phyloP scores from a whole-genome alignment of 225 moss, liverwort and hornwort species.

The Physcomitrium patens region DNA sequence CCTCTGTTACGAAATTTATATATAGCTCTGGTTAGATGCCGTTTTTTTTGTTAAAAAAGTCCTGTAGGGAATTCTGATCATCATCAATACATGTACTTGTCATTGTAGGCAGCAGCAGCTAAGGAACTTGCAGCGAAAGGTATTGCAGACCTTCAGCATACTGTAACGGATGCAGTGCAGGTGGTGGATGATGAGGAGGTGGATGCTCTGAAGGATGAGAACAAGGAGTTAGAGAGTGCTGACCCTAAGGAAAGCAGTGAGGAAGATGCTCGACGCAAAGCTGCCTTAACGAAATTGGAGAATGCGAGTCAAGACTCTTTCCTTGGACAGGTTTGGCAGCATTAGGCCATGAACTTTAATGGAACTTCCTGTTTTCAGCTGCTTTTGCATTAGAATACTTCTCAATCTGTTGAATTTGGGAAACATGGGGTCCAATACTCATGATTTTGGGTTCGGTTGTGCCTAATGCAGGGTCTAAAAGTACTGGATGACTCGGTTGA shows the following conservation, averaged over 20 bases:
- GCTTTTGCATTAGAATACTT: constrained; percentile 12
- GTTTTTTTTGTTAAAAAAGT: too few species aligned
- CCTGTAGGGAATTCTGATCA: background rate
- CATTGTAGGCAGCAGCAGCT: constrained; percentile 75
- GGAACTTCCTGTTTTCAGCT: constrained; percentile 25
- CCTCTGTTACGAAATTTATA: background rate
- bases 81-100: constrained; percentile 5
- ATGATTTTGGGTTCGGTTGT: constrained; percentile 27
- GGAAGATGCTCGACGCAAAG: constrained; percentile 72
- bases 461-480: constrained; percentile 74
- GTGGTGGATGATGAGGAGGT: constrained; percentile 37
- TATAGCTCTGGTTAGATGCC: background rate
- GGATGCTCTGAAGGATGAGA: constrained; percentile 39
- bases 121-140: constrained; percentile 64
- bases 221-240: constrained; percentile 45
- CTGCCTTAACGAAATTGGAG: constrained; percentile 81
- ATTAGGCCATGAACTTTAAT: background rate
- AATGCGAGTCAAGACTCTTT: constrained; percentile 88
- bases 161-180: constrained; percentile 57
- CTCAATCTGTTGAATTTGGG: constrained; percentile 1
- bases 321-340: constrained; percentile 77
- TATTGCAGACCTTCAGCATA: constrained; percentile 83
- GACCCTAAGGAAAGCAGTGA: constrained; percentile 46
- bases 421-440: constrained; percentile 17
- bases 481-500: constrained; percentile 96